phyloP scores from a whole-genome alignment of 176 grass and related monocot genomes.

The Raddia distichophylla region DNA sequence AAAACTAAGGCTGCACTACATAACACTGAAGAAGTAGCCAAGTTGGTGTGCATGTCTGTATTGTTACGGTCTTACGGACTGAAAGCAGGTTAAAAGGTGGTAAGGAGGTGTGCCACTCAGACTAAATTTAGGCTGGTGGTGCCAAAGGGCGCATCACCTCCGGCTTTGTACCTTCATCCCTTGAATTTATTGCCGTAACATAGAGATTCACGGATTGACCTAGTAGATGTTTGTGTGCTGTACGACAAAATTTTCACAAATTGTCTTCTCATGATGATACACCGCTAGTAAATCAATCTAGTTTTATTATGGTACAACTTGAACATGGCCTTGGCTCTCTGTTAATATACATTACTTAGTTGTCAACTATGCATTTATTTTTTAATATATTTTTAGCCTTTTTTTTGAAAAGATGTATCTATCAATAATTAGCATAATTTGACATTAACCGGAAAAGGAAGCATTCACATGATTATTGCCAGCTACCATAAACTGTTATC shows the following conservation, averaged over 20 bases:
- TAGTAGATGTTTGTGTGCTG: background rate
- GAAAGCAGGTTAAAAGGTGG: background rate
- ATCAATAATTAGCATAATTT: background rate
- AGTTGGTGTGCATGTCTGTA: conserved; percentile 4
- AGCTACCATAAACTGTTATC: background rate
- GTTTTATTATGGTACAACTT: background rate
- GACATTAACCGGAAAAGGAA: background rate
- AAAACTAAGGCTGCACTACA: background rate
- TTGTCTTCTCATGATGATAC: background rate
- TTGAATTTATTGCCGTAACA: background rate
- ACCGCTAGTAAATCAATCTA: conserved; percentile 11
- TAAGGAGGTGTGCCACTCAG: background rate
- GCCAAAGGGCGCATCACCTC: background rate
- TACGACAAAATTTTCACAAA: background rate
- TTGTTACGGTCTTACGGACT: background rate
- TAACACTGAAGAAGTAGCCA: background rate
- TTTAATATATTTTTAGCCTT: background rate
- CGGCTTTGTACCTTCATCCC: conserved; percentile 9
- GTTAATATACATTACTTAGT: background rate
- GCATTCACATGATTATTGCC: background rate
- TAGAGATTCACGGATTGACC: background rate
- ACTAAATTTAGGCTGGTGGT: background rate
- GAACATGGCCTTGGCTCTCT: background rate
- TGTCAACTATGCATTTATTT: background rate
- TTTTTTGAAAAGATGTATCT: background rate